Percentiles rank a stretch among this genome's conserved stretches.
Conservation (phyloP, 768 basidiomycete species). For the Agaricus bisporus region DNA sequence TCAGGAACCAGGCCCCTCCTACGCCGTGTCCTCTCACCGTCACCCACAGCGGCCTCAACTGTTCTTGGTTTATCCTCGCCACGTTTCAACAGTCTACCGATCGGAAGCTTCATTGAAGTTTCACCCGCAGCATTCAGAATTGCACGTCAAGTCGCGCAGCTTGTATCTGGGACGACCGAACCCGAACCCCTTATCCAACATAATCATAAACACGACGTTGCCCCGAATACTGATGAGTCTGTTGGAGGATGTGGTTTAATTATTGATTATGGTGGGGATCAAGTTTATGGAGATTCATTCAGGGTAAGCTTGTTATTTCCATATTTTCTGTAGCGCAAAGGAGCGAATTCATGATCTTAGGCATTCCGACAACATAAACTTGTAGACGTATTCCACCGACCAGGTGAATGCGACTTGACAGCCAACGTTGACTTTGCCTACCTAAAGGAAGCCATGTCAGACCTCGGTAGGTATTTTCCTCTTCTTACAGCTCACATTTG, state of each 20-base stretch:
- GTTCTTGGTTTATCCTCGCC: slow-evolving; percentile 60
- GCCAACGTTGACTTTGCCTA: slow-evolving; percentile 96
- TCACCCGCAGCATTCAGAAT: slow-evolving; percentile 65
- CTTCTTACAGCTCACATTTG: background rate
- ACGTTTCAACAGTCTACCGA: slow-evolving; percentile 61
- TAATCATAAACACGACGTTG: slow-evolving; percentile 7
- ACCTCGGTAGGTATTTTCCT: slow-evolving; percentile 46
- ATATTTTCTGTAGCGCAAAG: background rate
- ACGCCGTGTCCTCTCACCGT: slow-evolving; percentile 59
- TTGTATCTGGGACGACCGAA: slow-evolving; percentile 33
- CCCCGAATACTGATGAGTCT: slow-evolving; percentile 7
- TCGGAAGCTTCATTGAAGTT: slow-evolving; percentile 77
- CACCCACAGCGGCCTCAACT: slow-evolving; percentile 43
- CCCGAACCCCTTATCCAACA: slow-evolving; percentile 2
- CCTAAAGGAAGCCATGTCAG: slow-evolving; percentile 68
- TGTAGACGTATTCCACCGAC: slow-evolving; percentile 76
- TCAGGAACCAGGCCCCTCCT: slow-evolving; percentile 27
- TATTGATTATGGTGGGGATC: slow-evolving; percentile 83
- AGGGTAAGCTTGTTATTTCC: slow-evolving; percentile 50
- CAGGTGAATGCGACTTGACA: slow-evolving; percentile 88
- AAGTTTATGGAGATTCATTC: slow-evolving; percentile 67
- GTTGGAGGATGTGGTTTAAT: slow-evolving; percentile 64
- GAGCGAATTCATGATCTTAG: slow-evolving; percentile 31
- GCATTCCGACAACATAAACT: slow-evolving; percentile 87
- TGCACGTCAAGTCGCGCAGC: slow-evolving; percentile 59